Conservation (phyloP, 1,139 yeast genomes). For the Kluyveromyces sp. region DNA sequence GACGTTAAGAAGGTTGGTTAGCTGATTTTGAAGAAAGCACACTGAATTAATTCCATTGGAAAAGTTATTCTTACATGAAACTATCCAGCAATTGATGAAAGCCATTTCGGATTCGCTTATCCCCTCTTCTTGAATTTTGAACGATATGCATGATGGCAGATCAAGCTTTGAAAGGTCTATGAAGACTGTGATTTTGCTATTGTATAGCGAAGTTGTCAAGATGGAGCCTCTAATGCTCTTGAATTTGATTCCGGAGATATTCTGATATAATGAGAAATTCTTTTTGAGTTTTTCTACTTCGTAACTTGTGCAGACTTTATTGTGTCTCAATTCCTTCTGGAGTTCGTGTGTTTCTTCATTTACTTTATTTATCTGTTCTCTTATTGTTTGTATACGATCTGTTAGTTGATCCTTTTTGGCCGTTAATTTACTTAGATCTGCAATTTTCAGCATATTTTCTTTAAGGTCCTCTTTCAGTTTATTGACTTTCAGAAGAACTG, state of each 20-base stretch:
- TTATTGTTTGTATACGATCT: slow-evolving; percentile 9
- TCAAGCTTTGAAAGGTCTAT: slow-evolving; percentile 3
- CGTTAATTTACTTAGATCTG: slow-evolving; percentile 10
- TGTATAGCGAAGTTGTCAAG: slow-evolving; percentile 6
- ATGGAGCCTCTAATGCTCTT: slow-evolving; percentile 12
- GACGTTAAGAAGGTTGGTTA: neutral
- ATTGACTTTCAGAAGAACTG: slow-evolving; percentile 9
- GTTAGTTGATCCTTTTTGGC: slow-evolving; percentile 8
- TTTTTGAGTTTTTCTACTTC: slow-evolving; percentile 16
- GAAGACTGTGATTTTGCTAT: neutral
- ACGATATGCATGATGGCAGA: neutral
- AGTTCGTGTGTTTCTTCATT: slow-evolving; percentile 16
- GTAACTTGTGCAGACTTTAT: slow-evolving; percentile 17
- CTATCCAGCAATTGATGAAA: neutral
- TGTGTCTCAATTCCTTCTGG: slow-evolving; percentile 13
- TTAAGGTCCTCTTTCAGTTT: slow-evolving; percentile 15
- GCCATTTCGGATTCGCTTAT: neutral
- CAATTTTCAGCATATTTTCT: slow-evolving; percentile 12
- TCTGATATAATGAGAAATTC: slow-evolving; percentile 17
- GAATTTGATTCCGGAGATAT: slow-evolving; percentile 20
- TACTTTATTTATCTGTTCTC: slow-evolving; percentile 13
- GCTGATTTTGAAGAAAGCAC: neutral
- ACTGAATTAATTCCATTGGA: slow-evolving; percentile 2
- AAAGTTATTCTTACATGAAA: neutral
- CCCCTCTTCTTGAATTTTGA: neutral